Percentiles rank a stretch among this genome's conserved stretches.
Conservation (phyloP, 768 basidiomycete genomes). For the Termitomyces sp. region DNA sequence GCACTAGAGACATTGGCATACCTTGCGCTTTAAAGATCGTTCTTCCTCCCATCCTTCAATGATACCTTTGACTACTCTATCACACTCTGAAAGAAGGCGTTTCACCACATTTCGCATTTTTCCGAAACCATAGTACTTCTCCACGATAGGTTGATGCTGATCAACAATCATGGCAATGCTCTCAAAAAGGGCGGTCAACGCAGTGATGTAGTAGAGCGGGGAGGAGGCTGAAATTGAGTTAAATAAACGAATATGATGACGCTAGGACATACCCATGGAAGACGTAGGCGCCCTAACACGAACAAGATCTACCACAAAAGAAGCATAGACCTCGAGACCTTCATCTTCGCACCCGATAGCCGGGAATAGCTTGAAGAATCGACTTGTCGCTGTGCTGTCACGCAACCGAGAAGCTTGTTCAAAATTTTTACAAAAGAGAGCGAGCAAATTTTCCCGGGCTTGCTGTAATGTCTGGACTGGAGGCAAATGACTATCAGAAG, state of each 20-base stretch:
- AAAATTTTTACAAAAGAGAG: slow-evolving; percentile 77
- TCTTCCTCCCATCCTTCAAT: slow-evolving; percentile 91
- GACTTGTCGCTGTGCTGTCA: slow-evolving; percentile 82
- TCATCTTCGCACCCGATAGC: slow-evolving; percentile 91
- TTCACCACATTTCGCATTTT: slow-evolving; percentile 80
- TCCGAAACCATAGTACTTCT: slow-evolving; percentile 92
- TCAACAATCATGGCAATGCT: slow-evolving; percentile 94
- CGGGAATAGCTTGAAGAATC: slow-evolving; percentile 97
- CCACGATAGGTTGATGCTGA: slow-evolving; percentile 96
- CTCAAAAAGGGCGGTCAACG: slow-evolving; percentile 89
- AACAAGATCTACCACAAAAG: slow-evolving; percentile 90
- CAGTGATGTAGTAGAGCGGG: slow-evolving; percentile 85
- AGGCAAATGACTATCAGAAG: slow-evolving; percentile 79
- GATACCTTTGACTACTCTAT: slow-evolving; percentile 71
- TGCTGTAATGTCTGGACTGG: slow-evolving; percentile 78
- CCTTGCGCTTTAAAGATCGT: slow-evolving; percentile 76
- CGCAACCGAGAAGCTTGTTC: slow-evolving; percentile 72
- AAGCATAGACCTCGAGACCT: slow-evolving; percentile 87
- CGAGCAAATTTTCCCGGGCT: slow-evolving; percentile 69
- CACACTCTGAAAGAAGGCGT: slow-evolving; percentile 79
- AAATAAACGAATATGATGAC: not conserved
- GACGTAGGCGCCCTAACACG: slow-evolving; percentile 70
- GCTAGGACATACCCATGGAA: slow-evolving; percentile 62
- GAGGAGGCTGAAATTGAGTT: slow-evolving; percentile 64
- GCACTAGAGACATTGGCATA: slow-evolving; percentile 17